Conservation (phyloP, 1,284 basidiomycete genomes). For the Irpex sp. region DNA sequence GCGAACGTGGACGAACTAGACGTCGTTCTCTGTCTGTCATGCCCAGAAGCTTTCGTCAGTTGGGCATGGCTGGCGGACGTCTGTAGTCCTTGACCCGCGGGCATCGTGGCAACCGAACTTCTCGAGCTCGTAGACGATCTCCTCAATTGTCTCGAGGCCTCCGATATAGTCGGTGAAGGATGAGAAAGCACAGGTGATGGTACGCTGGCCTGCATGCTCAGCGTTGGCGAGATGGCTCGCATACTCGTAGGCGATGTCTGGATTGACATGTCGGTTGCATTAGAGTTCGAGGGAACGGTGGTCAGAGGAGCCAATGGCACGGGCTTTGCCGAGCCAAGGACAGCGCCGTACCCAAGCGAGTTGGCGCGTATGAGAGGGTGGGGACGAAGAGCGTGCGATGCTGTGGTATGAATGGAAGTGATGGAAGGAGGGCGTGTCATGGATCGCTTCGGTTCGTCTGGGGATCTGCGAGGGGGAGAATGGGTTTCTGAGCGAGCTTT, state of each 20-base stretch:
- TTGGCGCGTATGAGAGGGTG: constrained; percentile 74
- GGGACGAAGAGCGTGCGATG: constrained; percentile 44
- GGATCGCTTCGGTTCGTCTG: constrained; percentile 30
- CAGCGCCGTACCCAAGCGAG: constrained; percentile 47
- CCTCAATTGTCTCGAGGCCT: constrained; percentile 32
- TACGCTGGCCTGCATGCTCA: constrained; percentile 32
- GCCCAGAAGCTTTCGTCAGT: constrained; percentile 28
- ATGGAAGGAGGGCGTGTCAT: constrained; percentile 60
- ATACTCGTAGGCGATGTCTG: constrained; percentile 31
- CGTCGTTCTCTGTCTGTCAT: constrained; percentile 59
- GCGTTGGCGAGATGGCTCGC: constrained; percentile 25
- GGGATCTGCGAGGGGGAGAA: constrained; percentile 36
- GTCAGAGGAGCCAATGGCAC: constrained; percentile 60
- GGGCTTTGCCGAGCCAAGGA: constrained; percentile 36
- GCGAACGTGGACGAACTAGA: constrained; percentile 65
- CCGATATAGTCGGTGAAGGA: constrained; percentile 25
- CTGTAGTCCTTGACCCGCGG: constrained; percentile 28
- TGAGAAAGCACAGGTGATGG: constrained; percentile 24
- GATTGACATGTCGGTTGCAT: constrained; percentile 40
- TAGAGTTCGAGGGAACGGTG: constrained; percentile 45
- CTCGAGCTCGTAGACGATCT: constrained; percentile 66
- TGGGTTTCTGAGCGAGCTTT: constrained; percentile 38
- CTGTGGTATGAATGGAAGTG: constrained; percentile 45
- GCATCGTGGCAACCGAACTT: constrained; percentile 60
- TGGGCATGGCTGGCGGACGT: constrained; percentile 26